Evolutionary conservation across 2,329 filamentous ascomycete species (phyloP).

Genomic region (Sporothrix inflata): DNA sequence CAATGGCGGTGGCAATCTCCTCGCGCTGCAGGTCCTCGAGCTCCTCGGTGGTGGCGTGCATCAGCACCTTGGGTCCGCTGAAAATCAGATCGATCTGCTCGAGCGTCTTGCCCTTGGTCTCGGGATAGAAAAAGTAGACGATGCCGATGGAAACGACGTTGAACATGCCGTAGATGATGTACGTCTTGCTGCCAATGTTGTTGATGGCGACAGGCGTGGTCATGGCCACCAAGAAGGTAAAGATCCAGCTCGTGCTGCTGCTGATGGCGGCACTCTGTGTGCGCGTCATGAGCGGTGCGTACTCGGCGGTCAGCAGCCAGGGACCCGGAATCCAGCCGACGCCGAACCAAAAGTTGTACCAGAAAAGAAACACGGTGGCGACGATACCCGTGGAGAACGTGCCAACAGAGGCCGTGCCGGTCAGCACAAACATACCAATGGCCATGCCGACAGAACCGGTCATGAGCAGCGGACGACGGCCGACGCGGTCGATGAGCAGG

Average conservation of each 20-base stretch:
- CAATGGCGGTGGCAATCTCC: conserved; percentile 2
- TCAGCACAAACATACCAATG: conserved; percentile 40
- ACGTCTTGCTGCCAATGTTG: conserved; percentile 51
- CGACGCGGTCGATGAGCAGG: conserved; percentile 34
- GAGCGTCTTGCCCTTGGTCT: conserved; percentile 43
- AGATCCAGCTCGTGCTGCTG: conserved; percentile 56
- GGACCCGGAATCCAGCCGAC: conserved; percentile 44
- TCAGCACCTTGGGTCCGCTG: conserved; percentile 7
- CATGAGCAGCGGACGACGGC: conserved; percentile 39
- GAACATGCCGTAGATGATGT: conserved; percentile 25
- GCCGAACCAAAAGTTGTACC: conserved; percentile 37
- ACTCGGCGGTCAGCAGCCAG: conserved; percentile 43
- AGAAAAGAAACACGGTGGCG: conserved; percentile 35
- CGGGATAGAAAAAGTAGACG: conserved; percentile 54
- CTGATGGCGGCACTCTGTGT: conserved; percentile 6
- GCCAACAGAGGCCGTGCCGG: conserved; percentile 47
- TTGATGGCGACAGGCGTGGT: conserved; percentile 52
- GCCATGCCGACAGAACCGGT: conserved; percentile 56
- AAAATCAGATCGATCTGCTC: conserved; percentile 13
- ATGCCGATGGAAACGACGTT: conserved; percentile 38
- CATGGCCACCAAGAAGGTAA: conserved; percentile 52
- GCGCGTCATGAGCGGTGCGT: conserved; percentile 28
- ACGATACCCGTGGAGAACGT: not conserved
- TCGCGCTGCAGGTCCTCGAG: conserved; percentile 1
- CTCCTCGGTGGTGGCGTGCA: conserved; percentile 10